Evolutionary conservation across 2,329 filamentous ascomycete genomes (phyloP), one percentile per base, ranked within the genome.

Genomic region (Chaetomiaceae sp.): DNA sequence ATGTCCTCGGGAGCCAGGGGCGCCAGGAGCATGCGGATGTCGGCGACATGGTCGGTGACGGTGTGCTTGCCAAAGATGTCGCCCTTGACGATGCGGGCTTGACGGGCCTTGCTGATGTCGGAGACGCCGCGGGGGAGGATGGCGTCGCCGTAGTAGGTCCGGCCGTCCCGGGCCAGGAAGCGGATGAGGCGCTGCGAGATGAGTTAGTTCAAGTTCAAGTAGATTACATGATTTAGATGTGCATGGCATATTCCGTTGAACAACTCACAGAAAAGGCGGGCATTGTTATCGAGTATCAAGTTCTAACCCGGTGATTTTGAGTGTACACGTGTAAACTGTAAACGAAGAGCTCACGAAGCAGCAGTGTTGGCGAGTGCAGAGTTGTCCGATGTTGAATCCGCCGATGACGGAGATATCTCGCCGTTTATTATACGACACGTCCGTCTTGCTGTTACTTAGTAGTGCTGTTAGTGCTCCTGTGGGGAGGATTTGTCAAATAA

Each of bases 81-180:
- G 33, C 85, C 85, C 16, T 71, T 70, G 57, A 88, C 80, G 42
- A 88, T 72, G 44, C 70, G 77, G 19, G 85, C 85, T 59, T 78
- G 74, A 44, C 72, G 79, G 2, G 78, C 75, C 68, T 81, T 76
- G 53, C 78, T 70, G 55, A 87, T 75, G 61, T 88, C 82, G 43
- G 66, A 78, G 34, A 76, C 69, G 17, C 81, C 82, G 0, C 67
- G 47, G 3, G 83, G 82, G 17, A 89, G 76, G 50, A 89, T 80
- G 54, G 86, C 85, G 68, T 90, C 85, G 59, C 86, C 87, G 57
- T 88, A 87, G 68, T 87, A 86, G 31, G 79, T 77, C 50, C 74
- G 74, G 64, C 85, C 85, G 62, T 89, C 83, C 60, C 77, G 81
- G 60, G 85, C 82, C 8, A 88, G 76, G 69, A 89, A 90, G 47